Base-by-base conservation (phyloP, 257 asterid genomes). In the Eustoma russellianum region DNA sequence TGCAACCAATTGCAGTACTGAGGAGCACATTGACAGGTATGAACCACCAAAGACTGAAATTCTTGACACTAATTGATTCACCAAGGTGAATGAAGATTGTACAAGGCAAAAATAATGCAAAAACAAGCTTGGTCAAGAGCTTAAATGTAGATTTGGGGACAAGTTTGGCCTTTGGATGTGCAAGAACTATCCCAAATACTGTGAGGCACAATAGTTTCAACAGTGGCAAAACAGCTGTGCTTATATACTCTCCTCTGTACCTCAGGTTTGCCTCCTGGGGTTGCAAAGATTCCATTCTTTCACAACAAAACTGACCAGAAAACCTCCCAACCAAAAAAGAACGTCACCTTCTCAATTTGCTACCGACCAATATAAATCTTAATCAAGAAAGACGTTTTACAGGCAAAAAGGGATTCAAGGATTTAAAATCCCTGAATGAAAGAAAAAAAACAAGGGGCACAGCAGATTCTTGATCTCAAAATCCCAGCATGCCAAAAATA, bases 111-210 rank as follows among this genome's bases (percentile, higher is more conserved):
- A 91, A 91, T 41, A 91, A 51, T 19, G 79, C 95, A 51, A 91
- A 91, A 5, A 91, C 94, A 40, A 91, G 95, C 78, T 84, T 91
- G 79, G 93, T 80, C 1, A 91, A 90, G 15, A 88, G 94, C 86
- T 80, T 91, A 70, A 91, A 85, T 10, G 98, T 91, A 48, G 95
- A 76, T 69, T 58, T 87, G 0, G 98, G 97, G 28, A 91, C 78
- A 11, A 91, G 65, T 53, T 91, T 75, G 11, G 86, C 74, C 61
- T 72, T 90, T 2, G 98, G 96, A 55, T 80, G 81, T 33, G 82
- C 85, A 56, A 87, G 94, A 71, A 91, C 59, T 28, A 87, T 51
- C 10, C 98, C 98, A 54, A 91, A 66, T 8, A 74, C 74, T 4
- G 95, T 77, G 49, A 91, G 73, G 56, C 79, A 75, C 15, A 91